These are phyloP conservation scores for Carex kokanica DNA, from an alignment of 176 grass and related monocot species.

Conservation along the genomic window DNA sequence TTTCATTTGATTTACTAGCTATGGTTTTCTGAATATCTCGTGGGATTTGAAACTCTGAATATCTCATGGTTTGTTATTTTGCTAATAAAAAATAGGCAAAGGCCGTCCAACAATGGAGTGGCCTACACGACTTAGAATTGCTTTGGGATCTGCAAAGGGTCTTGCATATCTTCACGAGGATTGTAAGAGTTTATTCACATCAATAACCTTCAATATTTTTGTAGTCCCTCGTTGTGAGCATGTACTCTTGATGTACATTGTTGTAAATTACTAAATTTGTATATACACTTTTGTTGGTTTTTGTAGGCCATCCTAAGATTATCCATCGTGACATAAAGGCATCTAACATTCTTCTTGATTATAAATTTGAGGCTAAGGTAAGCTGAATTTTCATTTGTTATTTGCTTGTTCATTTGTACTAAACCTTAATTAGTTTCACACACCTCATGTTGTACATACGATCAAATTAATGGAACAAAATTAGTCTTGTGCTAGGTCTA, in stretches of 20 bases:
- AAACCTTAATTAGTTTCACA: background rate
- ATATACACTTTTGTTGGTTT: constrained; percentile 16
- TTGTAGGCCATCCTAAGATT: constrained; percentile 83
- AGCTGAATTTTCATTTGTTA: constrained; percentile 22
- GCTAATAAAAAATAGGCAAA: constrained; percentile 45
- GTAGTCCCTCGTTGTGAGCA: background rate
- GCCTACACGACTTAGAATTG: constrained; percentile 69
- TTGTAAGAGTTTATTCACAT: constrained; percentile 50
- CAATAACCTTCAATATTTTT: constrained; percentile 1
- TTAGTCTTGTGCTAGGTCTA: background rate
- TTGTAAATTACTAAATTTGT: background rate
- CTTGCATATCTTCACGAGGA: constrained; percentile 92
- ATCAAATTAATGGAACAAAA: background rate
- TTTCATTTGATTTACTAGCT: background rate
- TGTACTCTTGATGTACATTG: background rate
- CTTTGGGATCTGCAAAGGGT: constrained; percentile 85
- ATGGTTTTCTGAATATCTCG: background rate
- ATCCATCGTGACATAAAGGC: constrained; percentile 91
- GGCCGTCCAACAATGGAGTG: constrained; percentile 67
- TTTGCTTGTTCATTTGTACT: constrained; percentile 5
- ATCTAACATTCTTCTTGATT: constrained; percentile 89
- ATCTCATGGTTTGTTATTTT: constrained; percentile 11
- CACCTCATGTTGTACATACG: background rate
- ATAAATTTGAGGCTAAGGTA: constrained; percentile 88
- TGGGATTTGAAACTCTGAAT: background rate